Evolutionary conservation across 2,329 filamentous ascomycete genomes (phyloP).

Genomic region (Penicillium brevicompactum): DNA sequence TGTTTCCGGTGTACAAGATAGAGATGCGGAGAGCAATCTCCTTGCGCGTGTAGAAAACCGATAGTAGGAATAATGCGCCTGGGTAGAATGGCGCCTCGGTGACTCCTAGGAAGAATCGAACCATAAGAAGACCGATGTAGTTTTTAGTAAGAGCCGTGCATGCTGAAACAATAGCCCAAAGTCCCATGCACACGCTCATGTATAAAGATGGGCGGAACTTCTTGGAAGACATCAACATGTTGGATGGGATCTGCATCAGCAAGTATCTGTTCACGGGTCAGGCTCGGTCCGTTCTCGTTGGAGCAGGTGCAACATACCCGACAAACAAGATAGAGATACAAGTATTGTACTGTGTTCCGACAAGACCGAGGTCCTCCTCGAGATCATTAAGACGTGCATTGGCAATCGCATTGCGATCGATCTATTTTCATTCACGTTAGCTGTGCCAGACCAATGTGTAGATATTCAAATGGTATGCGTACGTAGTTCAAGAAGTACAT

Average conservation of each 20-base stretch:
- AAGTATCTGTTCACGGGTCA: background rate
- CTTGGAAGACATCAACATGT: conserved; percentile 32
- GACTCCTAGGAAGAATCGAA: background rate
- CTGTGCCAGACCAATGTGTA: background rate
- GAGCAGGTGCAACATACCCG: conserved; percentile 8
- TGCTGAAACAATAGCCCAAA: conserved; percentile 31
- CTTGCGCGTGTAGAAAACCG: conserved; percentile 61
- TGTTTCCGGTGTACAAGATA: conserved; percentile 60
- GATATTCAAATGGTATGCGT: background rate
- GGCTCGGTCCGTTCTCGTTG: background rate
- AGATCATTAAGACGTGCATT: conserved; percentile 29
- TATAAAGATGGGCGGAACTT: conserved; percentile 44
- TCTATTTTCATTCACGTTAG: background rate
- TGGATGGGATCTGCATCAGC: conserved; percentile 18
- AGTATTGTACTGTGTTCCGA: conserved; percentile 31
- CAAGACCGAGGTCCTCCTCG: conserved; percentile 25
- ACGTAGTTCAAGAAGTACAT: conserved; percentile 12
- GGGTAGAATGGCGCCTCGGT: background rate
- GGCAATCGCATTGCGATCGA: conserved; percentile 30
- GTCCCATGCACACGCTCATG: conserved; percentile 38
- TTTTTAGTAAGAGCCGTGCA: conserved; percentile 36
- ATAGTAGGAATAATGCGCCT: background rate
- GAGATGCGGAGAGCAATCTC: conserved; percentile 42
- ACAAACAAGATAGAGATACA: conserved; percentile 26
- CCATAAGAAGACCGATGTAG: conserved; percentile 28